phyloP scores from a whole-genome alignment of 208 protist species.

The Wallacemonas collosoma region DNA sequence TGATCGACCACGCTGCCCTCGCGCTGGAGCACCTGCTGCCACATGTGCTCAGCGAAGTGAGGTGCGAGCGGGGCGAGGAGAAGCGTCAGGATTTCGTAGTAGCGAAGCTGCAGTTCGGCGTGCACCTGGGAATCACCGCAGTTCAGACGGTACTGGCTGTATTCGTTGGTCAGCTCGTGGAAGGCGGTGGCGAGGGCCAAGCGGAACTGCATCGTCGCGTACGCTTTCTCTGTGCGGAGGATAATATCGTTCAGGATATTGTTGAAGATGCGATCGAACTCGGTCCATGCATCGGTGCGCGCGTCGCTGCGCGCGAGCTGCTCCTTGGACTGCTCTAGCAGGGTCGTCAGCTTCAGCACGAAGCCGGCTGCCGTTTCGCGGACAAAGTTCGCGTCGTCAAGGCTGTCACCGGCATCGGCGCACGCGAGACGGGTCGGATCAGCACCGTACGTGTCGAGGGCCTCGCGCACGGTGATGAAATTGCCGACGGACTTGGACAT shows the following conservation, averaged over 20 bases:
- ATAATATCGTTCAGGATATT: conserved; percentile 94
- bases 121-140: conserved; percentile 79
- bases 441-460: conserved; percentile 82
- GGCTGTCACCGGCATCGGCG: conserved; percentile 98
- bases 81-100: conserved; percentile 93
- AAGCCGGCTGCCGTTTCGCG: conserved; percentile 93
- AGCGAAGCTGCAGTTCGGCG: conserved; percentile 76
- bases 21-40: conserved; percentile 81
- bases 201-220: conserved; percentile 95
- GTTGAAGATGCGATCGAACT: conserved; percentile 95
- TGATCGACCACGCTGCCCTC: conserved; percentile 59
- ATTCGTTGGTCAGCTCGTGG: conserved; percentile 93
- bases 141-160: conserved; percentile 93
- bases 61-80: conserved; percentile 97
- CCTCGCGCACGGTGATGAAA: conserved; percentile 97
- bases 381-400: conserved; percentile 99
- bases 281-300: conserved; percentile 61
- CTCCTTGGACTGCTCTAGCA: conserved; percentile 94
- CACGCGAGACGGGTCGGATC: conserved; percentile 97
- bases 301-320: conserved; percentile 43
- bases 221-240: conserved; percentile 79
- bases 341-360: conserved; percentile 96
- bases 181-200: conserved; percentile 95
- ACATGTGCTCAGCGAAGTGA: conserved; percentile 97
- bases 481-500: conserved; percentile 99